A percentile compares a stretch with the other conserved stretches of the same genome.
Evolutionary conservation across 2,329 filamentous ascomycete species (phyloP).

Genomic region (Simplicillium aogashimaense): DNA sequence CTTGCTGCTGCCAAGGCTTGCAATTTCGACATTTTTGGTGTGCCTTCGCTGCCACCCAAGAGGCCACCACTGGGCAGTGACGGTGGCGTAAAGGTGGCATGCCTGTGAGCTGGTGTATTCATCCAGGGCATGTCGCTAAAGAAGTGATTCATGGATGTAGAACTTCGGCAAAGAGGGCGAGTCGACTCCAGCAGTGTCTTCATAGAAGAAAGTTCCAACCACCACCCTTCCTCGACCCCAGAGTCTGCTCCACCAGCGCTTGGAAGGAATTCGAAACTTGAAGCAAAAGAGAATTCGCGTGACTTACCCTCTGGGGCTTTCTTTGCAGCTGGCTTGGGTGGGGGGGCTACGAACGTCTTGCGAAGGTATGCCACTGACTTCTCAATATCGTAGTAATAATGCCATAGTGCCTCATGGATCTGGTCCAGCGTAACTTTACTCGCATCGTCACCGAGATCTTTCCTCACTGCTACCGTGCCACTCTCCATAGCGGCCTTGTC

Average conservation of each 20-base stretch:
- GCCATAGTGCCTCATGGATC: slow-evolving; percentile 85
- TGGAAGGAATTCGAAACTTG: slow-evolving; percentile 6
- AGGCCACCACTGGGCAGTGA: slow-evolving; percentile 52
- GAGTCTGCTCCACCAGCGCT: slow-evolving; percentile 22
- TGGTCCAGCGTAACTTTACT: slow-evolving; percentile 49
- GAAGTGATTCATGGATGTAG: slow-evolving; percentile 14
- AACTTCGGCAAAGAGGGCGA: background rate
- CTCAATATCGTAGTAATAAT: slow-evolving; percentile 90
- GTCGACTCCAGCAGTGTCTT: background rate
- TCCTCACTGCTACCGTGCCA: slow-evolving; percentile 57
- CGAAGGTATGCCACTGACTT: slow-evolving; percentile 76
- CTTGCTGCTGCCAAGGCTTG: slow-evolving; percentile 80
- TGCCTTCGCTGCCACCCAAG: slow-evolving; percentile 60
- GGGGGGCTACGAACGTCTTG: slow-evolving; percentile 46
- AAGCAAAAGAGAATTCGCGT: slow-evolving; percentile 20
- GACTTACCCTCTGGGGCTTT: slow-evolving; percentile 33
- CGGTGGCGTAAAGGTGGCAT: slow-evolving; percentile 53
- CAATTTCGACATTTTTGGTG: slow-evolving; percentile 77
- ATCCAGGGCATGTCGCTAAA: slow-evolving; percentile 86
- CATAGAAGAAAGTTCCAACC: slow-evolving; percentile 1
- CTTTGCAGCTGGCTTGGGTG: slow-evolving; percentile 29
- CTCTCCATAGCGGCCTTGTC: slow-evolving; percentile 45
- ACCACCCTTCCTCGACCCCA: slow-evolving; percentile 6
- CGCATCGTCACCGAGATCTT: slow-evolving; percentile 50
- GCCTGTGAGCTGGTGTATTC: slow-evolving; percentile 55